Evolutionary conservation across 2,329 filamentous ascomycete species (phyloP).

Genomic region (Coleophoma cylindrospora): DNA sequence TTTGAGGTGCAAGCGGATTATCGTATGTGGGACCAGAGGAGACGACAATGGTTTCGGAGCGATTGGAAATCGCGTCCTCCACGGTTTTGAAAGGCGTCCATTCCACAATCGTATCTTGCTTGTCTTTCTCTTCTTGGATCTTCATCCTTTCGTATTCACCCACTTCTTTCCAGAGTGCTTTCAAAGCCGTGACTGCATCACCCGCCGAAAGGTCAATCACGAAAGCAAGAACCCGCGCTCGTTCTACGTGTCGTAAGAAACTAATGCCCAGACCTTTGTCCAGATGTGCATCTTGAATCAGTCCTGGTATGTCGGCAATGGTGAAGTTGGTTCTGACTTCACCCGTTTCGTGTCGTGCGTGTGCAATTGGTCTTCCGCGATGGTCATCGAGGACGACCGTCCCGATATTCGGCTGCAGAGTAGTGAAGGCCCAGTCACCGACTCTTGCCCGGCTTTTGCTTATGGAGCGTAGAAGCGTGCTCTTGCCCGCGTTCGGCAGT

Average conservation of each 20-base stretch:
- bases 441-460: conserved; percentile 86
- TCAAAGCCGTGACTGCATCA: conserved; percentile 72
- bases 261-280: conserved; percentile 87
- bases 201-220: conserved; percentile 81
- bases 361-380: conserved; percentile 61
- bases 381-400: conserved; percentile 91
- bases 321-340: conserved; percentile 74
- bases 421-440: conserved; percentile 96
- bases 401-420: conserved; percentile 88
- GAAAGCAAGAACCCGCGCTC: conserved; percentile 88
- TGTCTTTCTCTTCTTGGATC: conserved; percentile 68
- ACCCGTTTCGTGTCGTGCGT: conserved; percentile 37
- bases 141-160: conserved; percentile 68
- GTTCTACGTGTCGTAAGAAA: conserved; percentile 91
- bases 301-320: conserved; percentile 90
- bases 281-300: conserved; percentile 88
- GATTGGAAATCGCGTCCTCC: conserved; percentile 28
- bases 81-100: conserved; percentile 44
- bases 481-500: conserved; percentile 93
- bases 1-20: conserved; percentile 17
- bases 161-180: conserved; percentile 86
- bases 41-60: conserved; percentile 23
- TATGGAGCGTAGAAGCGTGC: conserved; percentile 80
- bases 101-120: conserved; percentile 57
- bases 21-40: conserved; percentile 15